Base-by-base conservation (phyloP, 1,139 yeast species). In the Fermentozyma sake region DNA sequence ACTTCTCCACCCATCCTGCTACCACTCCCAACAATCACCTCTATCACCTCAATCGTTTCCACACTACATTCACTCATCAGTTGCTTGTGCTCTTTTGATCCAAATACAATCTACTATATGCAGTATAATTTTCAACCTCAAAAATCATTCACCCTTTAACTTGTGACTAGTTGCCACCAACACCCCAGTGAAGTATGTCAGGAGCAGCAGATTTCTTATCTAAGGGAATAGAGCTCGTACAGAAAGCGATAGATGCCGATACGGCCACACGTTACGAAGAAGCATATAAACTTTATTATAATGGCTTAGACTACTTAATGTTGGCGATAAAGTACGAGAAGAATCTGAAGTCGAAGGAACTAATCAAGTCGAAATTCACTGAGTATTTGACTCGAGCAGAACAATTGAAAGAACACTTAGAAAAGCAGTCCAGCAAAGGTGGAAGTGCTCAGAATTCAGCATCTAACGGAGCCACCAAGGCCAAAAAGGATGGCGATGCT, bases 271-370 rank as follows among this genome's bases (percentile, higher is more conserved):
- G 82, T 41, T 91, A 89, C 46, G 96, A 86, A 35, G 97, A 91
- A 41, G 98, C 98, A 0, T 91, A 91, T 55, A 84, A 86, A 35
- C 72, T 86, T 26, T 93, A 93, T 58, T 87, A 84, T 63, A 85
- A 84, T 46, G 97, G 97, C 3, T 68, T 93, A 35, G 98, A 91
- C 53, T 93, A 91, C 56, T 68, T 93, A 44, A 87, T 93, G 96
- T 70, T 87, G 44, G 98, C 98, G 4, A 69, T 93, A 47, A 93
- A 93, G 58, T 91, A 93, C 52, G 99, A 93, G 56, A 91, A 89
- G 59, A 93, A 87, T 55, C 80, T 82, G 21, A 78, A 80, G 46
- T 80, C 94, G 20, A 91, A 89, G 54, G 96, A 87, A 42, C 70
- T 91, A 39, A 86, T 93, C 42, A 75, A 91, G 46, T 76, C 87